A percentile compares a stretch with the other conserved stretches of the same genome.
phyloP scores from a whole-genome alignment of 1,139 yeast genomes.

The Nematodospora anomalae region DNA sequence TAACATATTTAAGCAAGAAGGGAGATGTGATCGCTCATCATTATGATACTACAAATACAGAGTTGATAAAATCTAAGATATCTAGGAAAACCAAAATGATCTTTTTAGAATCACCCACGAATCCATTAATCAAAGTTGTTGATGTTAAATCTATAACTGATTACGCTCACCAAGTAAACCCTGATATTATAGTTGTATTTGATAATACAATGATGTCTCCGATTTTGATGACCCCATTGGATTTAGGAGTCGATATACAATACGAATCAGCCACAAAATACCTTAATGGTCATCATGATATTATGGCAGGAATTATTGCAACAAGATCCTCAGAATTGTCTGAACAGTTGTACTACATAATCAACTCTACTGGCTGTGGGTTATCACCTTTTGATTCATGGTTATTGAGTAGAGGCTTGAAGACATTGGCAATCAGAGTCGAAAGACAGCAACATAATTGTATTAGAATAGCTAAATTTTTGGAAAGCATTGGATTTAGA shows the following conservation, averaged over 20 bases:
- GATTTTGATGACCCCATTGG: conserved; percentile 77
- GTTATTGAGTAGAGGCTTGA: conserved; percentile 82
- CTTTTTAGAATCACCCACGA: conserved; percentile 86
- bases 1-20: conserved; percentile 67
- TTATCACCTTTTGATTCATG: conserved; percentile 89
- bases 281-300: conserved; percentile 90
- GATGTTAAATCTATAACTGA: conserved; percentile 68
- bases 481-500: conserved; percentile 58
- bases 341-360: conserved; percentile 67
- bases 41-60: conserved; percentile 77
- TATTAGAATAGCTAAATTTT: conserved; percentile 68
- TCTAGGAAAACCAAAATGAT: conserved; percentile 64
- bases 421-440: conserved; percentile 79
- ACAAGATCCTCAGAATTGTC: conserved; percentile 64
- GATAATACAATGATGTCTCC: conserved; percentile 98
- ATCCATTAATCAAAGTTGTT: conserved; percentile 84
- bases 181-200: conserved; percentile 74
- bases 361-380: conserved; percentile 90
- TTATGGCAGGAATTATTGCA: conserved; percentile 92
- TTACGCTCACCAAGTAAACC: conserved; percentile 66
- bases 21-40: conserved; percentile 73
- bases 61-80: conserved; percentile 54
- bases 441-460: conserved; percentile 88
- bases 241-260: conserved; percentile 84
- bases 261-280: conserved; percentile 93